Conservation (phyloP, 345 rosid genomes). For the Melaleuca alternifolia region DNA sequence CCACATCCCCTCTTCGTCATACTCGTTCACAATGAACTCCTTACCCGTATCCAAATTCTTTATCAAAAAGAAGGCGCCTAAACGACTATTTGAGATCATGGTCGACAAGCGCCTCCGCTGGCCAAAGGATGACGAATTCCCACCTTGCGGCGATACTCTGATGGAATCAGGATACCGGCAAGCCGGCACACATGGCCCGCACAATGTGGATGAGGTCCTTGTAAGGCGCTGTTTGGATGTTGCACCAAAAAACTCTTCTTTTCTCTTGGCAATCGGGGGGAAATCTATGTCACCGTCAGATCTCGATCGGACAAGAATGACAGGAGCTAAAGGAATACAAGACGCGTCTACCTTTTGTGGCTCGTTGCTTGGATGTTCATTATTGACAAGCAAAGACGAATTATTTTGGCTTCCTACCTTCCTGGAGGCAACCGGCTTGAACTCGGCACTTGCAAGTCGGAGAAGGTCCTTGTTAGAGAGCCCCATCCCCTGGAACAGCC, state of each 20-base stretch:
- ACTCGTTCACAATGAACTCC: slow-evolving; percentile 80
- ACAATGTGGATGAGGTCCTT: slow-evolving; percentile 45
- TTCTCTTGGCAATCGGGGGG: slow-evolving; percentile 36
- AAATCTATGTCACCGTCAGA: slow-evolving; percentile 66
- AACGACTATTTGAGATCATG: slow-evolving; percentile 13
- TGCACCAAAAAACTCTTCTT: slow-evolving; percentile 52
- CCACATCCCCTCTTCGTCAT: slow-evolving; percentile 70
- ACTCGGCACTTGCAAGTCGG: slow-evolving; percentile 13
- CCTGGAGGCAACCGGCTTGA: slow-evolving; percentile 13
- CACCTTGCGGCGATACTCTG: slow-evolving; percentile 15
- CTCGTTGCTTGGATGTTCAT: not conserved
- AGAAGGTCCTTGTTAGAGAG: slow-evolving; percentile 30
- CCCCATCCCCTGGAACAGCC: slow-evolving; percentile 77
- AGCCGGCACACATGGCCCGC: slow-evolving; percentile 23
- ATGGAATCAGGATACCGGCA: slow-evolving; percentile 27
- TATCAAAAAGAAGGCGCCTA: slow-evolving; percentile 70
- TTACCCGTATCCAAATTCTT: slow-evolving; percentile 84
- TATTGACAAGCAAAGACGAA: not conserved
- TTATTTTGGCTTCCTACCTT: not conserved
- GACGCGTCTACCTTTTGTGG: not conserved
- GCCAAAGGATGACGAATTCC: not conserved
- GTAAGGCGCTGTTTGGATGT: slow-evolving; percentile 57
- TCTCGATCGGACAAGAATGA: slow-evolving; percentile 51
- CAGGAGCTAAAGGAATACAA: slow-evolving; percentile 9
- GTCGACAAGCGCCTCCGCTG: slow-evolving; percentile 14